Conservation (phyloP, 495 filamentous ascomycete genomes). For the Acidomyces sp. region DNA sequence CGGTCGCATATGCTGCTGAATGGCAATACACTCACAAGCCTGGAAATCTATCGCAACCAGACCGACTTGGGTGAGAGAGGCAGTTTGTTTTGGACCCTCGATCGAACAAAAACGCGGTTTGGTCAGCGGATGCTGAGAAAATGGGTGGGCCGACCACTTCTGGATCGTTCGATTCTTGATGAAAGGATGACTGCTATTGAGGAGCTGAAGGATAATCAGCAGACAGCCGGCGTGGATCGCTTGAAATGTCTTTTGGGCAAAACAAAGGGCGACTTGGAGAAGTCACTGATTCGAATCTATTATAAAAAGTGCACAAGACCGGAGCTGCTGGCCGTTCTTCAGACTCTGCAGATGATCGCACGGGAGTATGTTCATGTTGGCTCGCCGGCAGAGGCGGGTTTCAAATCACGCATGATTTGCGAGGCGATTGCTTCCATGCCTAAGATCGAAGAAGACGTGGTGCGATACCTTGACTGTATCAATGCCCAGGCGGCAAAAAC, state of each 20-base stretch:
- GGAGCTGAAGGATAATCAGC: constrained; percentile 61
- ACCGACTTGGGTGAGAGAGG: constrained; percentile 79
- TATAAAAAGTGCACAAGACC: constrained; percentile 75
- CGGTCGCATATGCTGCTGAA: constrained; percentile 93
- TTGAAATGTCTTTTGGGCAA: constrained; percentile 54
- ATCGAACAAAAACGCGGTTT: constrained; percentile 83
- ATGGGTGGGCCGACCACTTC: constrained; percentile 87
- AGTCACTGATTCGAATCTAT: constrained; percentile 86
- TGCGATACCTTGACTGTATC: constrained; percentile 67
- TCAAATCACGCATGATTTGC: constrained; percentile 56
- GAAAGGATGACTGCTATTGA: constrained; percentile 80
- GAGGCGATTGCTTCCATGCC: constrained; percentile 66
- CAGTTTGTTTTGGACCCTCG: constrained; percentile 88
- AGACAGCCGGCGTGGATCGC: constrained; percentile 54
- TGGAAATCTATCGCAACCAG: constrained; percentile 92
- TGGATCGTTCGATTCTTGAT: constrained; percentile 65
- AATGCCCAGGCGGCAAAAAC: constrained; percentile 69
- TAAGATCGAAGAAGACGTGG: constrained; percentile 54
- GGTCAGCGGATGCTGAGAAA: constrained; percentile 78
- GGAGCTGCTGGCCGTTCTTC: constrained; percentile 73
- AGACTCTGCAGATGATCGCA: constrained; percentile 70
- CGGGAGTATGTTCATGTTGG: constrained; percentile 57
- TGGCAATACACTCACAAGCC: constrained; percentile 82
- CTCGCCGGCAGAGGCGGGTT: constrained; percentile 53
- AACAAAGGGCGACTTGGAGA: constrained; percentile 74